Conservation (phyloP, 495 filamentous ascomycete genomes). For the Trichocladium antarcticum region DNA sequence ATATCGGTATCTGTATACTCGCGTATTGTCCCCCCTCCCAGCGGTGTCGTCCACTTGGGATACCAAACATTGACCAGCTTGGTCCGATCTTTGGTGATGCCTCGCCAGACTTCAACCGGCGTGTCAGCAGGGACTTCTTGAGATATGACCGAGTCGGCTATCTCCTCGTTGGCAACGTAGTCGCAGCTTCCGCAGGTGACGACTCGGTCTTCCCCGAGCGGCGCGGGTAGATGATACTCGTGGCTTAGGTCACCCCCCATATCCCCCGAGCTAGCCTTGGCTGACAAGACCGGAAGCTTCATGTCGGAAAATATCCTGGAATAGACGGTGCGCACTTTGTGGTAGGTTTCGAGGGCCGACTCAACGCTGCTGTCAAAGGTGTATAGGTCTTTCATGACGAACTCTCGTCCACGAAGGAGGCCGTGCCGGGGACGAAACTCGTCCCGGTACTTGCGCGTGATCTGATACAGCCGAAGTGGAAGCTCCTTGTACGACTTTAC, state of each 20-base stretch:
- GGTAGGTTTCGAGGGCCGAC: slow-evolving; percentile 65
- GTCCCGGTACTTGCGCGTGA: slow-evolving; percentile 88
- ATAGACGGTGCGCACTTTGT: slow-evolving; percentile 60
- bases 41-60: slow-evolving; percentile 27
- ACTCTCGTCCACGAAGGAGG: slow-evolving; percentile 80
- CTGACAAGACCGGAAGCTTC: slow-evolving; percentile 71
- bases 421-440: slow-evolving; percentile 81
- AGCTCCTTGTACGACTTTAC: slow-evolving; percentile 80
- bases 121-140: neutral
- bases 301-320: slow-evolving; percentile 66
- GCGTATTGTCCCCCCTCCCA: neutral
- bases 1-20: slow-evolving; percentile 39
- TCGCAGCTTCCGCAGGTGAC: slow-evolving; percentile 62
- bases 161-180: slow-evolving; percentile 77
- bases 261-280: slow-evolving; percentile 84
- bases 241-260: slow-evolving; percentile 91
- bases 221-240: slow-evolving; percentile 80
- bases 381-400: slow-evolving; percentile 97
- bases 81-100: slow-evolving; percentile 56
- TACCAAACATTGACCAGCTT: slow-evolving; percentile 61
- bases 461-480: slow-evolving; percentile 83
- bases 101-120: slow-evolving; percentile 43
- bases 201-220: slow-evolving; percentile 75
- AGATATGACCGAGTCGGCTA: slow-evolving; percentile 27
- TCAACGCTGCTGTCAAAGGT: slow-evolving; percentile 69